Evolutionary conservation across 2,329 filamentous ascomycete species (phyloP).

Genomic region (Aspergillus texensis): DNA sequence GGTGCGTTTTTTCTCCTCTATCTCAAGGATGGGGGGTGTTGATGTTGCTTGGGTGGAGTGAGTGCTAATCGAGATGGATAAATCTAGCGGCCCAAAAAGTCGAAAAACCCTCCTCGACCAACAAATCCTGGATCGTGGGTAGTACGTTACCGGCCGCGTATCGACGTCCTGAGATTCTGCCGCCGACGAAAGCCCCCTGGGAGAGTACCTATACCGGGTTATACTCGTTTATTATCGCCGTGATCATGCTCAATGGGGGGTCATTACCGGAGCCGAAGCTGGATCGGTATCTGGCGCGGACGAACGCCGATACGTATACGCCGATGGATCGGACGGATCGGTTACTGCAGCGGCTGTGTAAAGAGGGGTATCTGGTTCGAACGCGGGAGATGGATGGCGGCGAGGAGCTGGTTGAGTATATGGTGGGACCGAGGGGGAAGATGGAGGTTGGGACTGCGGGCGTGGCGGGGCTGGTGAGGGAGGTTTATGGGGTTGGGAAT

Average conservation of each 20-base stretch:
- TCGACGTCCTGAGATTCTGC: slow-evolving; percentile 66
- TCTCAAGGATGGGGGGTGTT: no score
- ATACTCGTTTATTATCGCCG: slow-evolving; percentile 75
- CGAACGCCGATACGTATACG: slow-evolving; percentile 75
- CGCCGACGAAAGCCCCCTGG: slow-evolving; percentile 67
- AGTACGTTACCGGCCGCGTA: slow-evolving; percentile 71
- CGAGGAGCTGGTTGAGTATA: slow-evolving; percentile 78
- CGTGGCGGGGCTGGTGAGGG: slow-evolving; percentile 68
- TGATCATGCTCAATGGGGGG: slow-evolving; percentile 73
- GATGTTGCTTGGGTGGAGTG: no score
- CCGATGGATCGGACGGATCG: slow-evolving; percentile 75
- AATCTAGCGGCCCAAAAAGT: slow-evolving; percentile 52
- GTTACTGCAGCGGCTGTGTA: slow-evolving; percentile 72
- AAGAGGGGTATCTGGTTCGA: slow-evolving; percentile 80
- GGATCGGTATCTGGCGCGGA: slow-evolving; percentile 70
- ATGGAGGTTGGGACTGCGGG: slow-evolving; percentile 80
- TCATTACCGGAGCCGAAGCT: slow-evolving; percentile 80
- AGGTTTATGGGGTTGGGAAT: slow-evolving; percentile 52
- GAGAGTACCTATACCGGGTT: slow-evolving; percentile 82
- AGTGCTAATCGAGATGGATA: not conserved
- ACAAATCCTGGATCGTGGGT: slow-evolving; percentile 75
- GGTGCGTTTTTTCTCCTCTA: slow-evolving; percentile 50
- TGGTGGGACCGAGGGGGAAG: slow-evolving; percentile 81
- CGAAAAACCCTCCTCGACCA: slow-evolving; percentile 49
- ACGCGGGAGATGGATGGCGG: slow-evolving; percentile 69